Evolutionary conservation across 768 basidiomycete species (phyloP).

Genomic region (Naganishia randhawae): DNA sequence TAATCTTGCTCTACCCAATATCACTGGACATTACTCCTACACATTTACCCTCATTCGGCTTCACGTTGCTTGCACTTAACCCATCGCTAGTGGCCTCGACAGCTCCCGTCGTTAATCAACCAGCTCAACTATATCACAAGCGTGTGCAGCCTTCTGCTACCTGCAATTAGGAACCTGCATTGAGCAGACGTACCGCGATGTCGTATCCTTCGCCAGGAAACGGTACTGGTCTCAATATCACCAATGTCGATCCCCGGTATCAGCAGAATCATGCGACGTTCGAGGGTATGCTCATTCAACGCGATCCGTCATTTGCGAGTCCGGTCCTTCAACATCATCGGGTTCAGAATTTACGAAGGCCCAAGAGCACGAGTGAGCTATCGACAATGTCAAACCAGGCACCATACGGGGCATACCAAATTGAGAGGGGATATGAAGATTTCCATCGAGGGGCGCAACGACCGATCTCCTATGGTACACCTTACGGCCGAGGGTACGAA

Average conservation of each 20-base stretch:
- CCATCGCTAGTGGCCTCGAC: not conserved
- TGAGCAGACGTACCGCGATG: too few relatives aligned
- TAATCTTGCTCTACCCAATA: not conserved
- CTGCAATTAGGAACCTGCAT: not conserved
- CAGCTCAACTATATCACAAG: not conserved
- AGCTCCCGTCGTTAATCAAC: not conserved
- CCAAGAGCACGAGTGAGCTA: slow-evolving; percentile 18
- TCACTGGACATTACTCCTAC: not conserved
- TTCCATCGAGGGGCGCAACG: not conserved
- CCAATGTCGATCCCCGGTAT: slow-evolving; percentile 7
- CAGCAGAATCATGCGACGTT: slow-evolving; percentile 5
- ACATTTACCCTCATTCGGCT: not conserved
- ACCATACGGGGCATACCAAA: not conserved
- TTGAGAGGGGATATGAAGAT: not conserved
- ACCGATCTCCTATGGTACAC: too few relatives aligned
- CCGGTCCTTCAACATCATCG: not conserved
- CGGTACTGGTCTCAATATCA: slow-evolving; percentile 16
- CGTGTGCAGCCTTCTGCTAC: not conserved
- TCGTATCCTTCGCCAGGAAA: not conserved
- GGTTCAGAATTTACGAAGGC: slow-evolving; percentile 3
- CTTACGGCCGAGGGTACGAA: not conserved
- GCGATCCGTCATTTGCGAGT: not conserved
- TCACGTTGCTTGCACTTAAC: too few relatives aligned
- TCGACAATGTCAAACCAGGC: not conserved
- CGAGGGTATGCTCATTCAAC: not conserved